Conservation (phyloP, 345 rosid species). For the Brassica cretica region DNA sequence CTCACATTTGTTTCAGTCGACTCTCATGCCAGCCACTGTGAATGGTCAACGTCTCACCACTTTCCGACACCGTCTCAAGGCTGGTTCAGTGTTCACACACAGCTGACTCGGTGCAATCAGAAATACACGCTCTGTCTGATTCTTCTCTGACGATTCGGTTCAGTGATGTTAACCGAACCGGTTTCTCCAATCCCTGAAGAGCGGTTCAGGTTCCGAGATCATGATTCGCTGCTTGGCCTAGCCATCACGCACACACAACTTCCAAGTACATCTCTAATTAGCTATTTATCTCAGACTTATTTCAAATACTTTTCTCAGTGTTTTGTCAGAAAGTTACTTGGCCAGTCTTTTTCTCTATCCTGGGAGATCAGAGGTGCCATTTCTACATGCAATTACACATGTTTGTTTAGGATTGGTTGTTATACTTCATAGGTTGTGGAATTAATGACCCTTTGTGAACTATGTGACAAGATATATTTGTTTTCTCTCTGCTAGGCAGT, state of each 20-base stretch:
- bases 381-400: constrained; percentile 81
- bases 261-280: no score
- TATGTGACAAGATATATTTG: not conserved
- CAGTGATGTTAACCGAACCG: not conserved
- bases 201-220: not conserved
- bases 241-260: no score
- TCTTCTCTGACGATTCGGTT: not conserved
- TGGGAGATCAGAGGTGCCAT: constrained; percentile 84
- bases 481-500: constrained; percentile 58
- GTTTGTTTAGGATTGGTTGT: constrained; percentile 22
- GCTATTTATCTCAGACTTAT: no score
- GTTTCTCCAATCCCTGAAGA: not conserved
- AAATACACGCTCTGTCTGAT: not conserved
- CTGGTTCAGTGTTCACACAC: not conserved
- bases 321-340: constrained; percentile 66
- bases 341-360: constrained; percentile 88
- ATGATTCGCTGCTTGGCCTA: not conserved
- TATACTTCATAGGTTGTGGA: not conserved
- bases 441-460: not conserved
- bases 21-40: not conserved
- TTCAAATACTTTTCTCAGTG: no score
- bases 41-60: not conserved
- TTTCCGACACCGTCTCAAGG: not conserved
- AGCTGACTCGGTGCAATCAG: not conserved
- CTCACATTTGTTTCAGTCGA: not conserved